Conservation (phyloP, 257 asterid species). For the Misopates orontium region DNA sequence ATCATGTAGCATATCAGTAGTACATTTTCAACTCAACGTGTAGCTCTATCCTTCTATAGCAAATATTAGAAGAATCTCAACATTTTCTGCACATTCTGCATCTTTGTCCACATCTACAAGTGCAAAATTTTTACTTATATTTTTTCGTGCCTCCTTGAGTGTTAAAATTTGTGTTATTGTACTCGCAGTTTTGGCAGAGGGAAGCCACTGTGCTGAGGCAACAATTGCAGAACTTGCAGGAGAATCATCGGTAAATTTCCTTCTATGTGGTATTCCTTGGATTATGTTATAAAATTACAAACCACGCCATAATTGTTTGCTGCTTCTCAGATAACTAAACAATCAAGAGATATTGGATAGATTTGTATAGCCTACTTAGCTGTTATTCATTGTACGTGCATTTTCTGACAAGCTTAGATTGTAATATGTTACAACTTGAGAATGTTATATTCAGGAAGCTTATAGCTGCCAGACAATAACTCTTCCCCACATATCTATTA, state of each 20-base stretch:
- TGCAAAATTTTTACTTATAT: slow-evolving; percentile 5
- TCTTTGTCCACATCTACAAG: neutral
- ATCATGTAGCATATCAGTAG: neutral
- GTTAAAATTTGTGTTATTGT: too few species aligned
- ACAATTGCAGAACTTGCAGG: slow-evolving; percentile 67
- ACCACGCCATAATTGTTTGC: neutral
- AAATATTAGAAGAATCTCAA: neutral
- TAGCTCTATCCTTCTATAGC: neutral
- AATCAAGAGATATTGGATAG: too few species aligned
- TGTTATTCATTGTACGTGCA: too few species aligned
- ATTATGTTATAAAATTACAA: too few species aligned
- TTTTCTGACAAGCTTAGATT: too few species aligned
- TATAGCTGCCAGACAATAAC: too few species aligned
- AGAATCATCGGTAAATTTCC: slow-evolving; percentile 53
- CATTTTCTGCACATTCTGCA: neutral
- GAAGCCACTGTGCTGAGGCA: slow-evolving; percentile 63
- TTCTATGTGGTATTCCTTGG: neutral
- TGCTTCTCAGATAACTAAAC: neutral
- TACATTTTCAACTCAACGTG: neutral
- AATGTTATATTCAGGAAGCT: too few species aligned
- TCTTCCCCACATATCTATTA: too few species aligned
- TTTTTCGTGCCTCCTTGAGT: too few species aligned
- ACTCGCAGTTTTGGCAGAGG: slow-evolving; percentile 65
- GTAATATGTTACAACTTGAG: too few species aligned
- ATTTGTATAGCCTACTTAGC: too few species aligned